Evolutionary conservation across 1,284 basidiomycete genomes (phyloP), one percentile per base, ranked within the genome.

Genomic region (Heterobasidion annosum): DNA sequence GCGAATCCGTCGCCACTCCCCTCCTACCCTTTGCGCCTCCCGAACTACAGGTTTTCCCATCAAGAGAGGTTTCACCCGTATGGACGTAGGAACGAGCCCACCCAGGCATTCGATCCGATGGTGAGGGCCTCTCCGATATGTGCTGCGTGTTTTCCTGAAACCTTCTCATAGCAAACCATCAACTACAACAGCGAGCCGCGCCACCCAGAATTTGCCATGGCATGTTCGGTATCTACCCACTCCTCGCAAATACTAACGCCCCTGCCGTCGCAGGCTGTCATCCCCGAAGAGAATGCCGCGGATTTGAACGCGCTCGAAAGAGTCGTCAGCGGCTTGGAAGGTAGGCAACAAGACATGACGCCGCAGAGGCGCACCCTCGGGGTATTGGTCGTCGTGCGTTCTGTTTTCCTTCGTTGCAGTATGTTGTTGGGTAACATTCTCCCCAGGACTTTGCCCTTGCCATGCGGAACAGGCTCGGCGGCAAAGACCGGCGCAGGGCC

Each of bases 31-130:
- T 52, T 59, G 35, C 55, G 58, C 33, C 58, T 59, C 9, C 58
- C 58, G 12, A 59, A 50, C 33, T 59, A 59, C 44, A 58, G 58
- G 10, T 59, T 47, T 51, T 53, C 57, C 32, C 58, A 59, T 19
- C 58, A 57, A 13, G 50, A 51, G 12, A 50, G 58, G 34, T 57
- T 51, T 42, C 58, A 59, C 33, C 58, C 58, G 3, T 59, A 59
- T 43, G 52, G 57, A 33, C 50, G 56, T 34, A 51, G 48, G 34
- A 59, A 56, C 49, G 37, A 54, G 40, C 51, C 40, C 34, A 8
- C 33, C 12, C n/a, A 54, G 51, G 46, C 48, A 40, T 32, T 10
- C 43, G 46, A 16, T 37, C 33, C 43, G 8, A 50, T 51, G 8
- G 34, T 48, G 15, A 40, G 44, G 46, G n/a, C n/a, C 7, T 43